Evolutionary conservation across 129 eudicot species (phyloP), one percentile per base, ranked within the genome.

Genomic region (Chrysanthemum makinoi): DNA sequence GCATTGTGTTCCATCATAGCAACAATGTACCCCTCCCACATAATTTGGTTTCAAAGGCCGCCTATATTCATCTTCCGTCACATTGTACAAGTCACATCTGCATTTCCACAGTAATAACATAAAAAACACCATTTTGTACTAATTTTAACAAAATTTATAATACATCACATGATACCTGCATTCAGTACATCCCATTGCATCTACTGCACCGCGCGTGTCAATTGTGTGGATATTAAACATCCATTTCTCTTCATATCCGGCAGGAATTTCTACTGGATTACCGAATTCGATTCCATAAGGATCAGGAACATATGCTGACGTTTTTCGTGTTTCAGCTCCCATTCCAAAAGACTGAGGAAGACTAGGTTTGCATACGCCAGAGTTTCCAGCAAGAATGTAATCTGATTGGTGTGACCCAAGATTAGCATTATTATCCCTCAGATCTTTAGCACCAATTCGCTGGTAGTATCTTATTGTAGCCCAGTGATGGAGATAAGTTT

Each of bases 171-270:
- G 44, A 35, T 35, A 35, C 44, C 44, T 35, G 44, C 44, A 35
- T 35, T 35, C 44, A 6, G 44, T 35, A 35, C 44, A 35, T 35
- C 44, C 44, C 44, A 35, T 35, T 35, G 9, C 44, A 72, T 88
- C 91, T 33, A 76, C 80, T 15, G 75, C 80, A 47, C 82, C 84
- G 3, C 86, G 80, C 0, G 96, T 88, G 68, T 86, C 96, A 53
- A 88, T 88, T 3, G 96, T 87, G 55, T 88, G 96, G 66, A 88
- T 81, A 70, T 86, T 86, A 20, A 88, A 70, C 67, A 88, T 0
- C 96, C 96, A 88, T 67, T 69, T 69, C 83, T 86, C 96, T 68
- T 88, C 91, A 33, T 80, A 88, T 16, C 96, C 96, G 3, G 47
- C 49, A 6, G 96, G 96, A 35, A 88, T 68, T 46, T 81, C 80